phyloP scores from a whole-genome alignment of 306 rosid genomes.

The Ochetophila trinervis region DNA sequence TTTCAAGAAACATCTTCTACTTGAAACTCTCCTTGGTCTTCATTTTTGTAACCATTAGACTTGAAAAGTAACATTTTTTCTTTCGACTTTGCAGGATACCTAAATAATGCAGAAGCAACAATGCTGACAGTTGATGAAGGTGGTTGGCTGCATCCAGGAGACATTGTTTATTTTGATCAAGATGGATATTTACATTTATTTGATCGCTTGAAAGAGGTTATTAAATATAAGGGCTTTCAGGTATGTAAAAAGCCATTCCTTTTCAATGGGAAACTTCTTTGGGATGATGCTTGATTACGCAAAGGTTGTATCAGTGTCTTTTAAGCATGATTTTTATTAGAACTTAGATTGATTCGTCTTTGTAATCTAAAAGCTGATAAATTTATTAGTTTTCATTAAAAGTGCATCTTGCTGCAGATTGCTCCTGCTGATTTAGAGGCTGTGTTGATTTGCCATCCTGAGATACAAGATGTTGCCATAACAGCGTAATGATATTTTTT shows the following conservation, averaged over 20 bases:
- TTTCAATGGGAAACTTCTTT: background rate
- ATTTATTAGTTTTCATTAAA: background rate
- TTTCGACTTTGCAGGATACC: conserved; percentile 53
- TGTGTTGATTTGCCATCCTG: conserved; percentile 42
- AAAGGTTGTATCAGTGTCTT: background rate
- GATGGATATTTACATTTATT: conserved; percentile 59
- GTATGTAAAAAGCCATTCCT: conserved; percentile 20
- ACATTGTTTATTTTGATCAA: conserved; percentile 64
- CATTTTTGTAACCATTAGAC: conserved; percentile 4
- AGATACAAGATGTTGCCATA: conserved; percentile 44
- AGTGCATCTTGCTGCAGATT: conserved; percentile 28
- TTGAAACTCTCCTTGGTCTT: too few species aligned
- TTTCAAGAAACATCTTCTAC: too few species aligned
- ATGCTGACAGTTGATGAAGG: conserved; percentile 54
- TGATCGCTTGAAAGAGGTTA: conserved; percentile 85
- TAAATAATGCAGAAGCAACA: conserved; percentile 67
- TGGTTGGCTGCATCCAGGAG: conserved; percentile 84
- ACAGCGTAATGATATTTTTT: conserved; percentile 23
- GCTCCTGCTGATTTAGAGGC: conserved; percentile 55
- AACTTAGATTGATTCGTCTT: background rate
- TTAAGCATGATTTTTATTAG: background rate
- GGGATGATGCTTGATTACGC: background rate
- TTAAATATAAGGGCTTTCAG: conserved; percentile 96
- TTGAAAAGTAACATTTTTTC: background rate
- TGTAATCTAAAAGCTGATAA: background rate